phyloP scores from a whole-genome alignment of 306 rosid genomes.

The Dalbergia cultrata region DNA sequence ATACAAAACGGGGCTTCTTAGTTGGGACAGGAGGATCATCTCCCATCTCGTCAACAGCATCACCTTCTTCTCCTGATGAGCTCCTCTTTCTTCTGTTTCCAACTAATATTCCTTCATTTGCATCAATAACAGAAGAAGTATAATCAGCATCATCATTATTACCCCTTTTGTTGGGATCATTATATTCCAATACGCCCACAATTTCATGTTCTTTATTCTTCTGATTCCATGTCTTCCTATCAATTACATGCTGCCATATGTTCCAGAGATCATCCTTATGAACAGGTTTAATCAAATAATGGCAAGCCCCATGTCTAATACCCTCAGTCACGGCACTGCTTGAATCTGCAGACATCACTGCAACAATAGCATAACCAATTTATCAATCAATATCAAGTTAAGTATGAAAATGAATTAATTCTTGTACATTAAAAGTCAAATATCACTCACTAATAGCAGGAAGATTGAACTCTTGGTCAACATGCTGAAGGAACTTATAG shows the following conservation, averaged over 20 bases:
- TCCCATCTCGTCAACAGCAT: slow-evolving; percentile 15
- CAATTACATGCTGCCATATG: slow-evolving; percentile 75
- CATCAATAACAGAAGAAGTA: slow-evolving; percentile 64
- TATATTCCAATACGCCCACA: slow-evolving; percentile 68
- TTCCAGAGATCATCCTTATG: slow-evolving; percentile 55
- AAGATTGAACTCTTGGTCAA: slow-evolving; percentile 70
- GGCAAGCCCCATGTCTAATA: slow-evolving; percentile 66
- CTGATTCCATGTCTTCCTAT: slow-evolving; percentile 53
- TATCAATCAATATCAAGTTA: background rate
- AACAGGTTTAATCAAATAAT: slow-evolving; percentile 70
- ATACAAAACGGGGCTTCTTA: slow-evolving; percentile 71
- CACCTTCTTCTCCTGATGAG: slow-evolving; percentile 63
- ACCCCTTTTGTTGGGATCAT: slow-evolving; percentile 55
- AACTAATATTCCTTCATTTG: slow-evolving; percentile 52
- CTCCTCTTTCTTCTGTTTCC: slow-evolving; percentile 69
- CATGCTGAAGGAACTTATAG: slow-evolving; percentile 56
- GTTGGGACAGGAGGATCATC: slow-evolving; percentile 59
- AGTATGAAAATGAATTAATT: slow-evolving; percentile 11
- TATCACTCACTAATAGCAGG: slow-evolving; percentile 69
- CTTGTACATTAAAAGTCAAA: slow-evolving; percentile 16
- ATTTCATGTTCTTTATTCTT: slow-evolving; percentile 60
- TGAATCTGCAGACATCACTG: slow-evolving; percentile 79
- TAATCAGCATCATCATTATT: slow-evolving; percentile 63
- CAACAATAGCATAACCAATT: slow-evolving; percentile 49
- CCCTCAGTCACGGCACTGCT: slow-evolving; percentile 54